Evolutionary conservation across 2,329 filamentous ascomycete species (phyloP).

Genomic region (Aspergillus ibericus): DNA sequence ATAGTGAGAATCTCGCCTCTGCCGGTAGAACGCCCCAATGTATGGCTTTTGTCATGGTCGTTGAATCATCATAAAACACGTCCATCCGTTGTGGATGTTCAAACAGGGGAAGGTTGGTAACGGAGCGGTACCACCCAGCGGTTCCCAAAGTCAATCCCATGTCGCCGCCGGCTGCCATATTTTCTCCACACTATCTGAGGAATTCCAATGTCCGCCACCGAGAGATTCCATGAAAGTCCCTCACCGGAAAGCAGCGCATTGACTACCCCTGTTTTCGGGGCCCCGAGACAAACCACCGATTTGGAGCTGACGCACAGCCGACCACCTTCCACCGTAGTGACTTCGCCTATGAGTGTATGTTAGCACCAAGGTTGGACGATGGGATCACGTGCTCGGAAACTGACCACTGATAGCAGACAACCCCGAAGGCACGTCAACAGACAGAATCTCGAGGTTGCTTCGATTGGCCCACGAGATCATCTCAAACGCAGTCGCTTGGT

Average conservation of each 20-base stretch:
- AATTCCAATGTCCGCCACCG: slow-evolving; percentile 83
- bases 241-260: slow-evolving; percentile 69
- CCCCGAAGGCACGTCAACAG: slow-evolving; percentile 88
- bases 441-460: slow-evolving; percentile 76
- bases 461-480: slow-evolving; percentile 94
- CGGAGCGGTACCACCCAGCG: slow-evolving; percentile 78
- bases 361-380: slow-evolving; percentile 4
- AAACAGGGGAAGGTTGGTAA: slow-evolving; percentile 37
- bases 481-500: slow-evolving; percentile 81
- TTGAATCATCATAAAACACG: slow-evolving; percentile 16
- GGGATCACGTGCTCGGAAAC: slow-evolving; percentile 52
- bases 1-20: neutral
- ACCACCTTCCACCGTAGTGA: slow-evolving; percentile 66
- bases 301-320: slow-evolving; percentile 78
- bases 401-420: slow-evolving; percentile 76
- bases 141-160: slow-evolving; percentile 84
- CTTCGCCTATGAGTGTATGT: slow-evolving; percentile 44
- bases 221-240: slow-evolving; percentile 67
- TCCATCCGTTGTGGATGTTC: slow-evolving; percentile 5
- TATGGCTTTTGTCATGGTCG: slow-evolving; percentile 6
- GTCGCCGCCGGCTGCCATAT: slow-evolving; percentile 74
- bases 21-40: slow-evolving; percentile 13
- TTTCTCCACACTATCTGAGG: slow-evolving; percentile 81
- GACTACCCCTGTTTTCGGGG: slow-evolving; percentile 80
- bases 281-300: slow-evolving; percentile 80